These are phyloP conservation scores for Heterococcus sp. DNA, from an alignment of 108 stramenopile genomes.

Conservation along the genomic window DNA sequence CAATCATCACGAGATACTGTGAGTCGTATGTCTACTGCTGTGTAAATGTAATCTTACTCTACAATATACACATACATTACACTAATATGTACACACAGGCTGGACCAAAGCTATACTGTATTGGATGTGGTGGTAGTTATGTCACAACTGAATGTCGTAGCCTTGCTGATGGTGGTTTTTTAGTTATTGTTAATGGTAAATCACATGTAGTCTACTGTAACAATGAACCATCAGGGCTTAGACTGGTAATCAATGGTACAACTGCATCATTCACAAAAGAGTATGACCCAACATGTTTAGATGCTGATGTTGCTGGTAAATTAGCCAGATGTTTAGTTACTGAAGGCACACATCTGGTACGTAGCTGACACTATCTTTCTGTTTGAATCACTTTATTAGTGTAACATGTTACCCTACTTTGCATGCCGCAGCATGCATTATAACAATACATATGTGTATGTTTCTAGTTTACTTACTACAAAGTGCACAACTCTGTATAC, in stretches of 20 bases:
- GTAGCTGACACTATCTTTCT: too few species aligned
- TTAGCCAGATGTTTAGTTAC: constrained; percentile 86
- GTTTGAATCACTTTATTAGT: too few species aligned
- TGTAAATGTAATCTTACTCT: too few species aligned
- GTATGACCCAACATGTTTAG: constrained; percentile 90
- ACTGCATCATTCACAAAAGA: constrained; percentile 90
- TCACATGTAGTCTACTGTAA: constrained; percentile 73
- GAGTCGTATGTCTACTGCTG: too few species aligned
- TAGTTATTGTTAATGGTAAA: constrained; percentile 82
- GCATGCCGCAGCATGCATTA: too few species aligned
- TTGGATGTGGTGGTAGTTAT: constrained; percentile 27
- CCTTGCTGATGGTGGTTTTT: constrained; percentile 91
- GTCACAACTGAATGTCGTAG: constrained; percentile 75
- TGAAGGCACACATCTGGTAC: constrained; percentile 63
- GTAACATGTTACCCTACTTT: too few species aligned
- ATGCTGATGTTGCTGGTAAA: constrained; percentile 92
- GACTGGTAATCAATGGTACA: constrained; percentile 76
- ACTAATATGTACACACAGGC: too few species aligned
- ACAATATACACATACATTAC: not conserved
- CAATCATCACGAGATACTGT: too few species aligned
- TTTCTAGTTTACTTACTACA: too few species aligned
- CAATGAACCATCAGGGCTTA: constrained; percentile 52
- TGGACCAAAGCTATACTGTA: constrained; percentile 25
- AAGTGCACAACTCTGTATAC: too few species aligned
- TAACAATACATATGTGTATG: too few species aligned